A percentile compares a stretch with the other conserved stretches of the same genome.
These are phyloP conservation scores for Aspergillus sergii DNA, from an alignment of 2,329 filamentous ascomycete species.

Conservation along the genomic window DNA sequence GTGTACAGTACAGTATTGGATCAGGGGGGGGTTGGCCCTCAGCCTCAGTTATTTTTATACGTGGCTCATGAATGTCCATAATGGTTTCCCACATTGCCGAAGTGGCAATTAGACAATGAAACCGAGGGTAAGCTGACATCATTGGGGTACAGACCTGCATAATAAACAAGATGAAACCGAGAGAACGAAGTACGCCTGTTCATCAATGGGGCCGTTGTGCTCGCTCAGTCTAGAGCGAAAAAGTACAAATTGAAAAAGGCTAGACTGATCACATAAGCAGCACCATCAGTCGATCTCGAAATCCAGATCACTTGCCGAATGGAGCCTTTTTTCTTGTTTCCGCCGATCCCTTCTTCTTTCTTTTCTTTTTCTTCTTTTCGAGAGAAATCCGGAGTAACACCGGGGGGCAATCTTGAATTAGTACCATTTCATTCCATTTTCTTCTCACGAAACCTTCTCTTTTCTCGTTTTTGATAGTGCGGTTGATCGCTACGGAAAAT, in stretches of 20 bases:
- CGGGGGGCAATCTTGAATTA: no score
- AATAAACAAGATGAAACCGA: background rate
- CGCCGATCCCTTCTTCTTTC: background rate
- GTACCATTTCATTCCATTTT: background rate
- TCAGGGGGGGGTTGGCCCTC: background rate
- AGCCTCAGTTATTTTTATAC: conserved; percentile 1
- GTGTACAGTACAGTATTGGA: background rate
- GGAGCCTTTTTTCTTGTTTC: background rate
- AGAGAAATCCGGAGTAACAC: background rate
- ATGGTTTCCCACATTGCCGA: background rate
- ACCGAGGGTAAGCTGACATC: background rate
- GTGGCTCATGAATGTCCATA: background rate
- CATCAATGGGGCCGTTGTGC: background rate
- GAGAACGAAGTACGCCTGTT: background rate
- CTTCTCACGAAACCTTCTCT: background rate
- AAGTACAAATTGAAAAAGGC: background rate
- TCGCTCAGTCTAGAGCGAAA: background rate
- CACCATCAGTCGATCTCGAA: background rate
- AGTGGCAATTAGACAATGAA: background rate
- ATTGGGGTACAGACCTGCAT: background rate
- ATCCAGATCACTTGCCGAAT: background rate
- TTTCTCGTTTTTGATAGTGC: background rate
- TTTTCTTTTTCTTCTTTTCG: background rate
- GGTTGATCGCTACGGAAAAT: background rate
- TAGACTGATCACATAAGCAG: background rate